Conservation (phyloP, 441 rosid genomes). For the Hura crepitans region DNA sequence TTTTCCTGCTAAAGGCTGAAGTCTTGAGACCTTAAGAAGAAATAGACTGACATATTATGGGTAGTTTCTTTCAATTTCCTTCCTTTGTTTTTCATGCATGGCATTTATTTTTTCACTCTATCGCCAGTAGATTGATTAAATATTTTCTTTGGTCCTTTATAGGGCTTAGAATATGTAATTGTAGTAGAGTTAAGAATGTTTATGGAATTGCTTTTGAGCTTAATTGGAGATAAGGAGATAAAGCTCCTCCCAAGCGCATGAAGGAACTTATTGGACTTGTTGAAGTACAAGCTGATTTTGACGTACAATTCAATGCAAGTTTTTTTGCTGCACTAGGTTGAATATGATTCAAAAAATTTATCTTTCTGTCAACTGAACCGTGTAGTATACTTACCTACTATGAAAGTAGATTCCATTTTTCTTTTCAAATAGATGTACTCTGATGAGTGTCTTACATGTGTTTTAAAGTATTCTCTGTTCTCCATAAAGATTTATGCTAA, state of each 20-base stretch:
- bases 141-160: constrained; percentile 29
- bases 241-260: constrained; percentile 90
- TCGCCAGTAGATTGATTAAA: constrained; percentile 7
- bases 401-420: not conserved
- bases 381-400: not conserved
- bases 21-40: constrained; percentile 91
- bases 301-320: constrained; percentile 77
- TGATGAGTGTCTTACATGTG: not conserved
- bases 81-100: not conserved
- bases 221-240: constrained; percentile 94
- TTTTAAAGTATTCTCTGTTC: not conserved
- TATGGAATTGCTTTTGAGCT: constrained; percentile 88
- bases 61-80: constrained; percentile 31
- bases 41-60: constrained; percentile 91
- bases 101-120: not conserved
- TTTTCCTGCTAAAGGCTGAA: constrained; percentile 81
- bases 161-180: constrained; percentile 93
- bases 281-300: constrained; percentile 96
- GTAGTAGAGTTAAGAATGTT: constrained; percentile 97
- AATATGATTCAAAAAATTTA: not conserved
- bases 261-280: constrained; percentile 80
- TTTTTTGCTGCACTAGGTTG: not conserved
- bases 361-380: not conserved
- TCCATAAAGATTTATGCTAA: not conserved
- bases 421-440: not conserved